Conservation (phyloP, 2,329 filamentous ascomycete species). For the Aspergillus amoenus region DNA sequence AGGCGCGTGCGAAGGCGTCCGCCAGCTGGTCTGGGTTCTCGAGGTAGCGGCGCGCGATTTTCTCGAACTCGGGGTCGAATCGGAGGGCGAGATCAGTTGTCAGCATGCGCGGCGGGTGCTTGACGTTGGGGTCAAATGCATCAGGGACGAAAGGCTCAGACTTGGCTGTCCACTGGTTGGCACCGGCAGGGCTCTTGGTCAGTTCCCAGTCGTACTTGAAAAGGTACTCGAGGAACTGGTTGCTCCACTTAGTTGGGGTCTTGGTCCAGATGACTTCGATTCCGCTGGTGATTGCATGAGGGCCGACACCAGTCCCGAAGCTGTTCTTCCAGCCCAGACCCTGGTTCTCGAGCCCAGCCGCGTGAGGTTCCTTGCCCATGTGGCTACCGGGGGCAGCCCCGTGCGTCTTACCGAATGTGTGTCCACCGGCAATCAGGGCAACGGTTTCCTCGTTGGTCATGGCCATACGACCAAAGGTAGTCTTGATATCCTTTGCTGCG, state of each 20-base stretch:
- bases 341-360: conserved; percentile 62
- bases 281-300: conserved; percentile 71
- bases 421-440: conserved; percentile 74
- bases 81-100: conserved; percentile 73
- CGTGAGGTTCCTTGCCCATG: conserved; percentile 67
- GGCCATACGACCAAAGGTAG: conserved; percentile 74
- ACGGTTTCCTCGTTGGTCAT: conserved; percentile 84
- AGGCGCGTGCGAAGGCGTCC: conserved; percentile 70
- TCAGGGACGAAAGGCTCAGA: conserved; percentile 68
- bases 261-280: conserved; percentile 79
- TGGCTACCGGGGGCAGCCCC: conserved; percentile 66
- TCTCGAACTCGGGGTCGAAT: conserved; percentile 70
- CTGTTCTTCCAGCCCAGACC: conserved; percentile 72
- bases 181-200: conserved; percentile 72
- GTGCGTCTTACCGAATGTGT: conserved; percentile 79
- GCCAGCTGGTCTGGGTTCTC: conserved; percentile 67
- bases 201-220: conserved; percentile 78
- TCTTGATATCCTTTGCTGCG: conserved; percentile 69
- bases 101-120: conserved; percentile 74
- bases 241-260: conserved; percentile 74
- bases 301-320: conserved; percentile 65
- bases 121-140: conserved; percentile 67
- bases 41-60: conserved; percentile 70
- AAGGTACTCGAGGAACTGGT: conserved; percentile 71
- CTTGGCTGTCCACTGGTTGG: conserved; percentile 75